Conservation (phyloP, 2,329 filamentous ascomycete genomes). For the Aspergillus novofumigatus region DNA sequence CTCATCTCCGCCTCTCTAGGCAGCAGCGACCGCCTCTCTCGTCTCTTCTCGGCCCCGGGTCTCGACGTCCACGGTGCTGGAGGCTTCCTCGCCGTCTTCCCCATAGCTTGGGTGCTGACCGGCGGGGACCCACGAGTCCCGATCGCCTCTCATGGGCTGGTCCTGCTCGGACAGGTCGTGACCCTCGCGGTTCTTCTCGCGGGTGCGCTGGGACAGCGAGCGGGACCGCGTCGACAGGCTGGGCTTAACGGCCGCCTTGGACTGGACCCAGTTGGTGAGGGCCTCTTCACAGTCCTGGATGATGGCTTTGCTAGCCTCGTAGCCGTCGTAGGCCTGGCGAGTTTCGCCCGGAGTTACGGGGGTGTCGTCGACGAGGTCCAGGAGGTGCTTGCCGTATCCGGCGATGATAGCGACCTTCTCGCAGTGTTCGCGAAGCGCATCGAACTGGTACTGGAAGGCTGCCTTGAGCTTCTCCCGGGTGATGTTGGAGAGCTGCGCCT, state of each 20-base stretch:
- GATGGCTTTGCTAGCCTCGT: slow-evolving; percentile 96
- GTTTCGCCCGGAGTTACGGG: slow-evolving; percentile 97
- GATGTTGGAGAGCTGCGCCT: slow-evolving; percentile 98
- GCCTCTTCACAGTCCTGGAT: slow-evolving; percentile 99
- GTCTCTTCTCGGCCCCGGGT: slow-evolving; percentile 35
- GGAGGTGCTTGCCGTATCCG: slow-evolving; percentile 95
- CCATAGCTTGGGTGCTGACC: slow-evolving; percentile 51
- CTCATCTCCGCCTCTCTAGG: not conserved
- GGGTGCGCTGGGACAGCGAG: slow-evolving; percentile 79
- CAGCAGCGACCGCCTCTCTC: slow-evolving; percentile 26
- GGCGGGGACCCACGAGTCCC: slow-evolving; percentile 74
- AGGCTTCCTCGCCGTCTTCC: slow-evolving; percentile 40
- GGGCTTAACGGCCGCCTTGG: slow-evolving; percentile 81
- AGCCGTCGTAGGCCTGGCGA: slow-evolving; percentile 91
- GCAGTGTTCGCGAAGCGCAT: slow-evolving; percentile 92
- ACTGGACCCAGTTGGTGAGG: slow-evolving; percentile 92
- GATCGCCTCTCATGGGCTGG: slow-evolving; percentile 70
- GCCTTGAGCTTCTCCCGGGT: slow-evolving; percentile 99
- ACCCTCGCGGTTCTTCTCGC: slow-evolving; percentile 66
- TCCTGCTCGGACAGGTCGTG: slow-evolving; percentile 83
- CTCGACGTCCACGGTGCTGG: slow-evolving; percentile 31
- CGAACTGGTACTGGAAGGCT: slow-evolving; percentile 96
- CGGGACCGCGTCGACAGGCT: slow-evolving; percentile 84
- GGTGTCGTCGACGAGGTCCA: slow-evolving; percentile 93
- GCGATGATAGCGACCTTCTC: slow-evolving; percentile 98